Evolutionary conservation across 169 alveolate genomes (phyloP), one percentile per base, ranked within the genome.

Genomic region (Cryptosporidium viatorum): DNA sequence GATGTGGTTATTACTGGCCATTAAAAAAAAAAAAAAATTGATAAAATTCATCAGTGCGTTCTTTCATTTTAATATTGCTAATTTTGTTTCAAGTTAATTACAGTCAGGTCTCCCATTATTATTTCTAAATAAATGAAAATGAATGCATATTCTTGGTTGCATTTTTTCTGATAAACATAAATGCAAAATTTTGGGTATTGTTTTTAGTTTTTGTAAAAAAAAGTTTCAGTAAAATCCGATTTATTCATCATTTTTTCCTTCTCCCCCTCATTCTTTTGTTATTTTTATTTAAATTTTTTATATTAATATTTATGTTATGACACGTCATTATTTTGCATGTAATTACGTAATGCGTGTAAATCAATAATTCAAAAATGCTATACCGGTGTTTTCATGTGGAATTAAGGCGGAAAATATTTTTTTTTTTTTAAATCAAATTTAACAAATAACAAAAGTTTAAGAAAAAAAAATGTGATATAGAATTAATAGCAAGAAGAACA

Each of bases 321-420:
- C 67, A 16, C 8, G 8, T 55, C 37, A 8, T 23, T 23, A 55
- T 6, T 55, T 55, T 55, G 35, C 67, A 55, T 55, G 35, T 6
- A 55, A 55, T 23, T 55, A 55, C 18, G 67, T n/a, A 55, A 21
- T 21, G 67, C 21, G 67, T 55, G 37, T 23, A 52, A 55, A 55
- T 55, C 0, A 23, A 55, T 23, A 23, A 23, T 23, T 23, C 4
- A 55, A 16, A 55, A 55, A n/a, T 55, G 67, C 67, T 55, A 55
- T 55, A 55, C 67, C 67, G 67, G 67, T 26, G 67, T 55, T 55
- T 55, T 55, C 67, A 55, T 55, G 67, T 55, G 67, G 67, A 55
- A 55, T 21, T 55, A 23, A 55, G 35, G 67, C 37, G 37, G 67
- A 26, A 55, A 4, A 55, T 1, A 55, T 23, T 5, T 12, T 8